Percentiles rank a stretch among this genome's conserved stretches.
These are phyloP conservation scores for Xeromyces bisporus DNA, from an alignment of 495 filamentous ascomycete genomes.

Conservation along the genomic window DNA sequence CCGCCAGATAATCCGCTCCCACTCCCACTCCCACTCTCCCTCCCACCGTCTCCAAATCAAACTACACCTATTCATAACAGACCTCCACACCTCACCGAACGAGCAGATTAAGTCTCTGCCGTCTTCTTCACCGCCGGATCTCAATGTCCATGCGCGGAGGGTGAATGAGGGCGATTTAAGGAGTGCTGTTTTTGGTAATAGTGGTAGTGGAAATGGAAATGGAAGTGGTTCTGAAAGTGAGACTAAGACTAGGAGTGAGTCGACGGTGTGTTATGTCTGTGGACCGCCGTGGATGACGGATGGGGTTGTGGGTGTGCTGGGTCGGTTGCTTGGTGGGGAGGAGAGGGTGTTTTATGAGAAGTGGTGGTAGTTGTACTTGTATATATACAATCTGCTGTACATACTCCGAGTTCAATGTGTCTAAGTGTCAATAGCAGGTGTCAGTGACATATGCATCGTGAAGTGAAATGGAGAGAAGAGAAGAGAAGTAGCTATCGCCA, in stretches of 20 bases:
- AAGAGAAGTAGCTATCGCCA: too few species aligned
- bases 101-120: neutral
- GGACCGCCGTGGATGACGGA: conserved; percentile 71
- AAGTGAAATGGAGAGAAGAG: too few species aligned
- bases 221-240: too few species aligned
- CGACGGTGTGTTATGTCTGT: conserved; percentile 58
- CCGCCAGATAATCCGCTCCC: conserved; percentile 21
- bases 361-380: conserved; percentile 51
- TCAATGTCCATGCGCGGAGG: conserved; percentile 28
- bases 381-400: too few species aligned
- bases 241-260: too few species aligned
- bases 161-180: conserved; percentile 35
- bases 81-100: conserved; percentile 3
- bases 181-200: conserved; percentile 13
- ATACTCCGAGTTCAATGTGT: too few species aligned
- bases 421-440: too few species aligned
- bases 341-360: conserved; percentile 58
- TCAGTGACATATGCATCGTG: too few species aligned
- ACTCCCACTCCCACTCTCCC: conserved; percentile 13
- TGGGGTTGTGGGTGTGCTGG: conserved; percentile 43
- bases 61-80: conserved; percentile 26
- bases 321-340: conserved; percentile 34
- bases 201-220: too few species aligned
- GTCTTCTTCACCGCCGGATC: conserved; percentile 7
- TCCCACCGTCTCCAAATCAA: conserved; percentile 15